Percentiles rank a stretch among this genome's conserved stretches.
Evolutionary conservation across 1,284 basidiomycete species (phyloP).

Genomic region (Microbotryum scabiosae): DNA sequence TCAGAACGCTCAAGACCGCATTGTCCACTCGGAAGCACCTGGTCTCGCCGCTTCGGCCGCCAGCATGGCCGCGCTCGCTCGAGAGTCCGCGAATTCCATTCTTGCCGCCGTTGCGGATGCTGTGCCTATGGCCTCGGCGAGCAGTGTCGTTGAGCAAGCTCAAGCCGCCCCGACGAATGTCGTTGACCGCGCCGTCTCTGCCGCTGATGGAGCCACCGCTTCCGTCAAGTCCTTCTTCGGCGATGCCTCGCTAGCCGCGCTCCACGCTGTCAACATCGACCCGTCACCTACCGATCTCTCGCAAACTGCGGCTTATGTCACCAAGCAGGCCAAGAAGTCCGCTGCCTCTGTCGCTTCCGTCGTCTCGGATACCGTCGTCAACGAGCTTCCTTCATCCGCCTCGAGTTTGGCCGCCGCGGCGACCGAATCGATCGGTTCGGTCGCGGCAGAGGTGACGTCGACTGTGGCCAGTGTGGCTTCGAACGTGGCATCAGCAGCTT

Average conservation of each 20-base stretch:
- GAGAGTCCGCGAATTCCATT: slow-evolving; percentile 17
- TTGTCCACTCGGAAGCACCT: slow-evolving; percentile 15
- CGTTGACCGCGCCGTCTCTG: slow-evolving; percentile 4
- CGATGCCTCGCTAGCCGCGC: slow-evolving; percentile 9
- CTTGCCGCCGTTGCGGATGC: slow-evolving; percentile 2
- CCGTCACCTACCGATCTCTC: slow-evolving; percentile 14
- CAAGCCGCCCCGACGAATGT: slow-evolving; percentile 3
- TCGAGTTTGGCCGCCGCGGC: too few relatives aligned
- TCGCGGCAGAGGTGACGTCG: too few relatives aligned
- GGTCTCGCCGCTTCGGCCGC: slow-evolving; percentile 18
- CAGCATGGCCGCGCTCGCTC: slow-evolving; percentile 15
- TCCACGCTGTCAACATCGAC: slow-evolving; percentile 7
- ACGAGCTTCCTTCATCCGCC: too few relatives aligned
- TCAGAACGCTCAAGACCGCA: slow-evolving; percentile 26
- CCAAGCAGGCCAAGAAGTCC: not conserved
- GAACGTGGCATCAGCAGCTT: not conserved
- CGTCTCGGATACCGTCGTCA: too few relatives aligned
- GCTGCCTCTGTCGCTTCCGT: not conserved
- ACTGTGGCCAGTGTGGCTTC: not conserved
- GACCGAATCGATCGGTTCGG: too few relatives aligned
- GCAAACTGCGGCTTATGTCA: slow-evolving; percentile 10
- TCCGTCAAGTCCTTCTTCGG: slow-evolving; percentile 9
- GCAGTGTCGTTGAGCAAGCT: not conserved
- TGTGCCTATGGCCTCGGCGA: slow-evolving; percentile 10
- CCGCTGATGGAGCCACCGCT: slow-evolving; percentile 6